Evolutionary conservation across 164 flowering plant species (phyloP).

Genomic region (Berberis vulgaris): DNA sequence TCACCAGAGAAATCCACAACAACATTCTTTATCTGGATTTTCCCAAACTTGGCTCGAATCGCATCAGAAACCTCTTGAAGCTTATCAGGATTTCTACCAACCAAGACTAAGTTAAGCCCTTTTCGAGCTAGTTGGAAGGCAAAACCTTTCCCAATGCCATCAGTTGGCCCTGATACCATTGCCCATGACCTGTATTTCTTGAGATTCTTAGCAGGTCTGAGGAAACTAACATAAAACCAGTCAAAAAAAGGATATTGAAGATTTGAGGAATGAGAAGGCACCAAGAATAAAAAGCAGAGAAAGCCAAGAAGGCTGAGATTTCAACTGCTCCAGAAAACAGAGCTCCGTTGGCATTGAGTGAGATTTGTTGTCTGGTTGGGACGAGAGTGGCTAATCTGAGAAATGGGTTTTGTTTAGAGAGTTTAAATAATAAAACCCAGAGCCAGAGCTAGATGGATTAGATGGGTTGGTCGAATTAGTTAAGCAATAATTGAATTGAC

Average conservation of each 20-base stretch:
- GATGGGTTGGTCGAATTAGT: too few species aligned
- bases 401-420: conserved; percentile 4
- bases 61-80: conserved; percentile 45
- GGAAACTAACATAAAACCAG: conserved; percentile 62
- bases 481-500: too few species aligned
- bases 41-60: conserved; percentile 35
- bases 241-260: conserved; percentile 23
- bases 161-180: conserved; percentile 80
- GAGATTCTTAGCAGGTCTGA: conserved; percentile 74
- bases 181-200: conserved; percentile 94
- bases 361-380: too few species aligned
- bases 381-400: neutral
- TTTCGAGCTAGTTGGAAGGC: conserved; percentile 74
- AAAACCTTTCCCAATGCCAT: conserved; percentile 83
- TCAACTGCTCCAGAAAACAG: conserved; percentile 14
- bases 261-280: conserved; percentile 23
- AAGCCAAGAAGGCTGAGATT: conserved; percentile 37
- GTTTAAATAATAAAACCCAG: conserved; percentile 7
- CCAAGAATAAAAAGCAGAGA: conserved; percentile 34
- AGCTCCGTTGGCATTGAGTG: conserved; percentile 6
- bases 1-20: conserved; percentile 79
- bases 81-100: conserved; percentile 71
- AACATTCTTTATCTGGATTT: conserved; percentile 49
- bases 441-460: too few species aligned
- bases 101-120: conserved; percentile 66